Evolutionary conservation across 2,329 filamentous ascomycete species (phyloP), one percentile per base, ranked within the genome.

Genomic region (Aspergillus sp.): DNA sequence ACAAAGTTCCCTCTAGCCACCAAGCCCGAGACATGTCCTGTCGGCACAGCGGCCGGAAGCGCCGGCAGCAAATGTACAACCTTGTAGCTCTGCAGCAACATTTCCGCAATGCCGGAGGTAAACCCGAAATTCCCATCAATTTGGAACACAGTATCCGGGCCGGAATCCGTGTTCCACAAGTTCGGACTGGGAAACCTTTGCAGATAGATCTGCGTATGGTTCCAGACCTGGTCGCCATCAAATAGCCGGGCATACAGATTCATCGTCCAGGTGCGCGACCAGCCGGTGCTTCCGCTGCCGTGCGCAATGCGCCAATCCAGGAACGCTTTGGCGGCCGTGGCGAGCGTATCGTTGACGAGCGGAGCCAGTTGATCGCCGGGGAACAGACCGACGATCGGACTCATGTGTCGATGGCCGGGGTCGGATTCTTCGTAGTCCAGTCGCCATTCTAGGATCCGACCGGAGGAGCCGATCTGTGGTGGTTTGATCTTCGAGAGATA

Each of bases 341-440:
- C 65, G 12, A 72, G 68, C 9, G 60, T 69, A 21, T 65, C 67
- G n/a, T 73, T 73, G 5, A 72, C 69, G 2, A 66, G 64, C 1
- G 70, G 72, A 1, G 75, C 71, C 36, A 81, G 76, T 6, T 67
- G 64, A 3, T 69, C 70, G 0, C 79, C 79, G 0, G 82, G 82
- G 54, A 79, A 80, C 1, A 84, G 74, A 0, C 76, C 81, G 49
- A 79, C 82, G 1, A 84, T 74, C 47, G 81, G 81, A 0, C 79
- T 82, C 8, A 84, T 74, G 56, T 84, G 83, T 0, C 82, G 75
- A 59, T 84, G 81, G 0, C 81, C 81, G 0, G 78, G 79, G 41
- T 83, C 81, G 1, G 72, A 68, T 57, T 78, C 74, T 19, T 70
- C 56, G 49, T 75, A 75, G n/a, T 78, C 75, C 10, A 70, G 53